Percentiles rank a stretch among this genome's conserved stretches.
These are phyloP conservation scores for Saturnispora serradocipensis DNA, from an alignment of 805 yeast species.

Conservation along the genomic window DNA sequence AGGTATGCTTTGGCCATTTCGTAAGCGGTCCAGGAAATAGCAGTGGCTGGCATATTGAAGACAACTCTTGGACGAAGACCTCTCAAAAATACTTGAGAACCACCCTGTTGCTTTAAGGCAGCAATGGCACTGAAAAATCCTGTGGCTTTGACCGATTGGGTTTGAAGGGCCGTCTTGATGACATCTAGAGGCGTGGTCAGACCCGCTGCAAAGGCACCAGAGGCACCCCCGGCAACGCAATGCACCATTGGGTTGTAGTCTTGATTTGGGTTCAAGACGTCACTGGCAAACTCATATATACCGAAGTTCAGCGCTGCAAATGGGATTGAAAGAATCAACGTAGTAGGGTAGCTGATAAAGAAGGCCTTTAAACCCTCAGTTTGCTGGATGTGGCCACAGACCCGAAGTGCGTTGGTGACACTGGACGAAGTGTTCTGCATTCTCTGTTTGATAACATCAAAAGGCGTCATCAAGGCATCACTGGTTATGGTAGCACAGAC, in stretches of 20 bases:
- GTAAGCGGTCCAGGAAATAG: slow-evolving; percentile 95
- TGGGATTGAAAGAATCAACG: slow-evolving; percentile 84
- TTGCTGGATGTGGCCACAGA: slow-evolving; percentile 38
- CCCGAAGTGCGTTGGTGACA: slow-evolving; percentile 14
- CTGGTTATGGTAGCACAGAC: slow-evolving; percentile 87
- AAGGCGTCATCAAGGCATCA: slow-evolving; percentile 96
- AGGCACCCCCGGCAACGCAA: slow-evolving; percentile 85
- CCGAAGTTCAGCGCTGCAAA: slow-evolving; percentile 93
- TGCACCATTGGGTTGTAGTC: slow-evolving; percentile 82
- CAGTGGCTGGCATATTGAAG: slow-evolving; percentile 91
- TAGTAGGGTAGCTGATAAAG: slow-evolving; percentile 89
- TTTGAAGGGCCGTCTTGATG: slow-evolving; percentile 83
- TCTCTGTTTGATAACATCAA: slow-evolving; percentile 90
- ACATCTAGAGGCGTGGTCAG: slow-evolving; percentile 91
- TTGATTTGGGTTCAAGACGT: slow-evolving; percentile 67
- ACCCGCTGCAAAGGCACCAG: slow-evolving; percentile 95
- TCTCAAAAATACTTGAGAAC: slow-evolving; percentile 60
- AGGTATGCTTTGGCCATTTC: slow-evolving; percentile 83
- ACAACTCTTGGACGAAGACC: slow-evolving; percentile 89
- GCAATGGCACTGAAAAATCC: slow-evolving; percentile 65
- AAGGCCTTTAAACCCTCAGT: slow-evolving; percentile 73
- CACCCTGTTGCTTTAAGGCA: slow-evolving; percentile 54
- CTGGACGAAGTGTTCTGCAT: slow-evolving; percentile 50
- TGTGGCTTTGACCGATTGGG: slow-evolving; percentile 56
- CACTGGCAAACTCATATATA: slow-evolving; percentile 78